Percentiles rank a stretch among this genome's conserved stretches.
These are phyloP conservation scores for Kodamaea nitidulidarum DNA, from an alignment of 805 yeast genomes.

Conservation along the genomic window DNA sequence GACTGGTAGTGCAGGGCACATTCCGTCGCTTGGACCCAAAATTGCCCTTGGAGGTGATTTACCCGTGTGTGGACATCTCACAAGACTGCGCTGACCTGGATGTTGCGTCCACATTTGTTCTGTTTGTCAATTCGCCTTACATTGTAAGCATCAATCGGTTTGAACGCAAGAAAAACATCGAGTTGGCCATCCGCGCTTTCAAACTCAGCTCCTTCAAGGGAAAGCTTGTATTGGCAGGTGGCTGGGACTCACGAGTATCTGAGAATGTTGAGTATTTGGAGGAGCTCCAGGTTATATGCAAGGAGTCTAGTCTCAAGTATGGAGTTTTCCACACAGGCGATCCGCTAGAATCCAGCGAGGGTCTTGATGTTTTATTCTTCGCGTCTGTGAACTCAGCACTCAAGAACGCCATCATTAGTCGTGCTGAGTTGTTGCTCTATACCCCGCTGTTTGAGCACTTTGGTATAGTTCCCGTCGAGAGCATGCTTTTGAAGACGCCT, in stretches of 20 bases:
- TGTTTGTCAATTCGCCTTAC: conserved; percentile 35
- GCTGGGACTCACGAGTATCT: conserved; percentile 70
- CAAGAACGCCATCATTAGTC: conserved; percentile 58
- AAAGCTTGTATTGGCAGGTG: conserved; percentile 76
- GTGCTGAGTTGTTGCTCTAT: conserved; percentile 63
- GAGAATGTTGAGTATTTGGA: conserved; percentile 74
- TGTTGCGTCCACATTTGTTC: conserved; percentile 28
- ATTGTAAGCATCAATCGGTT: conserved; percentile 83
- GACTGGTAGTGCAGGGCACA: conserved; percentile 58
- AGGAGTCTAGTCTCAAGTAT: conserved; percentile 34
- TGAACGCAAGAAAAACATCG: conserved; percentile 80
- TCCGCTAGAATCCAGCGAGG: conserved; percentile 1
- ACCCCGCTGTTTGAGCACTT: conserved; percentile 94
- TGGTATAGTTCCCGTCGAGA: conserved; percentile 96
- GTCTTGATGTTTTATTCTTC: conserved; percentile 58
- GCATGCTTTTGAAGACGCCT: conserved; percentile 80
- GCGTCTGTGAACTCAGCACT: conserved; percentile 72
- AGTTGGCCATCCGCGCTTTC: conserved; percentile 70
- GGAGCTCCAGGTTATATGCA: conserved; percentile 53
- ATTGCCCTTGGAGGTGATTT: conserved; percentile 39
- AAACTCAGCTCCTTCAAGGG: conserved; percentile 39
- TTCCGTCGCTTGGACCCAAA: conserved; percentile 52
- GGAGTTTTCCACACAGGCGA: not conserved
- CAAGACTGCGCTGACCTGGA: conserved; percentile 16
- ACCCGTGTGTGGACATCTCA: conserved; percentile 70